phyloP scores from a whole-genome alignment of 2,329 filamentous ascomycete genomes.

The Colletotrichum paranaense region DNA sequence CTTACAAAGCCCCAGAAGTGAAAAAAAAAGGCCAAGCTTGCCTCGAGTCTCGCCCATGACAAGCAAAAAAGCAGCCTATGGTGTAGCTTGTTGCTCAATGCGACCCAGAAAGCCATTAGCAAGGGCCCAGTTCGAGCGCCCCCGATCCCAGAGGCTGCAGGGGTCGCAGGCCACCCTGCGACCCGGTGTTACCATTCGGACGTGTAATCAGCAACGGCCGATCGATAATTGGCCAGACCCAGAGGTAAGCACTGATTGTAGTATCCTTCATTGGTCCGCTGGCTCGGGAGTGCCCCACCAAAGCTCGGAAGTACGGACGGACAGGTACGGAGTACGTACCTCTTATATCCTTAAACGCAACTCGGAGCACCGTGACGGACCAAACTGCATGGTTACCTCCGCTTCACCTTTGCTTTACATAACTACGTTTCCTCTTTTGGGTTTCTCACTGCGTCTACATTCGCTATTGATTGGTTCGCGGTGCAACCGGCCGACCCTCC shows the following conservation, averaged over 20 bases:
- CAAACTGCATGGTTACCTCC: neutral
- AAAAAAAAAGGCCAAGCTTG: neutral
- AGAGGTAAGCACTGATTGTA: neutral
- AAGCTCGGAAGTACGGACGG: neutral
- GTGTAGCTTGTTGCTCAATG: neutral
- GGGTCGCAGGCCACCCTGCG: neutral
- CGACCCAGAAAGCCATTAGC: neutral
- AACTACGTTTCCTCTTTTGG: constrained; percentile 6
- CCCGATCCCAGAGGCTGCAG: neutral
- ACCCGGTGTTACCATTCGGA: constrained; percentile 13
- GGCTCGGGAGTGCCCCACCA: constrained; percentile 3
- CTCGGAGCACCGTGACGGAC: neutral
- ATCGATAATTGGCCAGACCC: neutral
- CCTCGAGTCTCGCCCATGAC: neutral
- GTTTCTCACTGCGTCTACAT: neutral
- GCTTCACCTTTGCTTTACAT: neutral
- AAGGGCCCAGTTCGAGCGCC: neutral
- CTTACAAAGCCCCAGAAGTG: constrained; percentile 15
- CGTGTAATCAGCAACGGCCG: constrained; percentile 23
- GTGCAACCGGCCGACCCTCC: neutral
- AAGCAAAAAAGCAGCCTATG: neutral
- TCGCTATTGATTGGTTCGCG: neutral
- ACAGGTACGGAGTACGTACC: too few relatives aligned
- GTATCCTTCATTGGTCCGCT: constrained; percentile 1
- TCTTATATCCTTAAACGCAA: neutral